Evolutionary conservation across 2,329 filamentous ascomycete genomes (phyloP).

Genomic region (Paracorniculantispora psalliotae): DNA sequence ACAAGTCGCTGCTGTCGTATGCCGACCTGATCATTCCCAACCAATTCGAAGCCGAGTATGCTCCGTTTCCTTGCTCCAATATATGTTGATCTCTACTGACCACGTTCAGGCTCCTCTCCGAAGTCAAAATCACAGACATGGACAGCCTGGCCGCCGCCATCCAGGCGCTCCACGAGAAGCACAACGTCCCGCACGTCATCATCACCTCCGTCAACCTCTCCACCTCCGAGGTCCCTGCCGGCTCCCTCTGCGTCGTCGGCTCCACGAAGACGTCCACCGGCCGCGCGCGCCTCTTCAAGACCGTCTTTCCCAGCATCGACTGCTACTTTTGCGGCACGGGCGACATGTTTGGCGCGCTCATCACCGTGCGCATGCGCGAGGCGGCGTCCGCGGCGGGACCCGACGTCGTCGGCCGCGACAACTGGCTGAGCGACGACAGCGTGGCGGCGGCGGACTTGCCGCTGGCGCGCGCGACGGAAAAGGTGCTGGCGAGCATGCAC

Average conservation of each 20-base stretch:
- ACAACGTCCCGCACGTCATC: slow-evolving; percentile 79
- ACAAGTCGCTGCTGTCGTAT: slow-evolving; percentile 71
- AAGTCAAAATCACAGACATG: slow-evolving; percentile 75
- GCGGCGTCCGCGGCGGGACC: slow-evolving; percentile 61
- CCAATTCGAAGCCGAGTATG: slow-evolving; percentile 91
- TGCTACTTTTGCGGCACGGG: slow-evolving; percentile 96
- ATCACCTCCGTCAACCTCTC: slow-evolving; percentile 82
- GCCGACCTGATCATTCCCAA: slow-evolving; percentile 94
- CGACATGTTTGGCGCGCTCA: slow-evolving; percentile 96
- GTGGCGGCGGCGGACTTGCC: slow-evolving; percentile 68
- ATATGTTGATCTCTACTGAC: not conserved
- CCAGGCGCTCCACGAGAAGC: slow-evolving; percentile 67
- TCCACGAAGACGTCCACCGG: slow-evolving; percentile 62
- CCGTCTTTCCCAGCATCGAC: slow-evolving; percentile 81
- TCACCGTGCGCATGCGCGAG: slow-evolving; percentile 81
- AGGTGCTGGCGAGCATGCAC: slow-evolving; percentile 90
- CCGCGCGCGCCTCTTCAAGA: slow-evolving; percentile 76
- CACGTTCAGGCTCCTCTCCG: slow-evolving; percentile 68
- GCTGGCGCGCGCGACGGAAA: slow-evolving; percentile 76
- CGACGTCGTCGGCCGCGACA: slow-evolving; percentile 34
- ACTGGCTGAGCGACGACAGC: slow-evolving; percentile 74
- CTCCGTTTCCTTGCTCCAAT: not conserved
- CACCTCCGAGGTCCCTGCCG: slow-evolving; percentile 42
- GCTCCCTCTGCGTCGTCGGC: slow-evolving; percentile 67
- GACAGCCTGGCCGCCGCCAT: slow-evolving; percentile 69